Evolutionary conservation across 2,329 filamentous ascomycete species (phyloP), one percentile per base, ranked within the genome.

Genomic region (Bipolaris victoriae): DNA sequence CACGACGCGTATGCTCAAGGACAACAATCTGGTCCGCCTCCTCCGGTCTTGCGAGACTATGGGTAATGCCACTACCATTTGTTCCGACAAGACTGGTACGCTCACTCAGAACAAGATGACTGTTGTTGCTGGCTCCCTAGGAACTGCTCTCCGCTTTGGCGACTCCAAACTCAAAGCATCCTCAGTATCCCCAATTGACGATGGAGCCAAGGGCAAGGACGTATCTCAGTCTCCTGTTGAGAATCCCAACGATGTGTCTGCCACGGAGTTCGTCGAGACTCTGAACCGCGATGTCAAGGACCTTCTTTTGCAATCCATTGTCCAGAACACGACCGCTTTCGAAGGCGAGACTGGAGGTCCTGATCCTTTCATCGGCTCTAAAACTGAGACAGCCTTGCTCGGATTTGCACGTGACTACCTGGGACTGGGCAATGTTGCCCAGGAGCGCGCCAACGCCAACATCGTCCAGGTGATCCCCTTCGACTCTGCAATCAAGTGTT

Each of bases 351-450:
- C 80, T 70, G 63, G 79, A 45, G 55, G 76, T 62, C 22, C 80
- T 51, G 58, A 82, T 45, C 76, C 83, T 0, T 92, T 90, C 63
- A 83, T 92, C 60, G 90, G 90, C 29, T 91, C 89, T 5, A 92
- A 91, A 76, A 92, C 90, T 0, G 90, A 92, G 71, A 91, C 88
- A 3, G 89, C 90, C 20, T 80, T 92, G 11, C 81, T 92, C n/a
- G 80, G 82, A 22, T 91, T 91, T 69, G 87, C 88, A 18, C 82
- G 84, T 47, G 85, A 89, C 47, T 80, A 86, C 67, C 79, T 92
- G 13, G 88, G 82, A 40, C 86, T 92, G 80, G 84, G 83, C 5
- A 80, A 83, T 0, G 76, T 90, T 15, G 78, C 78, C 45, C 81
- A 87, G 59, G 87, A 88, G 65, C 82, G 89, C 16, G 81, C 85